phyloP scores from a whole-genome alignment of 2,329 filamentous ascomycete genomes.

The Sarocladium kiliense region DNA sequence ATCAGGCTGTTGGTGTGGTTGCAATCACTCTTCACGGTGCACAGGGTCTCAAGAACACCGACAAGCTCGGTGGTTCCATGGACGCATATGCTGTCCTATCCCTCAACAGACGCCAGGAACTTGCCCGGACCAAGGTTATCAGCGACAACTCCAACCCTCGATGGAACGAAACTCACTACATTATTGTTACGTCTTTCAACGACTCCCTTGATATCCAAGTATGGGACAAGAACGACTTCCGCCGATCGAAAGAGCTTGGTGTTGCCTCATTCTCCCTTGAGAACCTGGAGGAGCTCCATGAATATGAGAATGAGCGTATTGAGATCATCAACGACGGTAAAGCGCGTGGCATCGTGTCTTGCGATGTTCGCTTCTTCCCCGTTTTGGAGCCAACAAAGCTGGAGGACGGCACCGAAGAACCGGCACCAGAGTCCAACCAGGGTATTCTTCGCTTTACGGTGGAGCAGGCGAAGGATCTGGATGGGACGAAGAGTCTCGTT shows the following conservation, averaged over 20 bases:
- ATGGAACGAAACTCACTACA: slow-evolving; percentile 96
- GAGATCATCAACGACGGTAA: slow-evolving; percentile 84
- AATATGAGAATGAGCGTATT: slow-evolving; percentile 78
- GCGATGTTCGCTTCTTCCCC: slow-evolving; percentile 92
- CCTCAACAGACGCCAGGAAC: slow-evolving; percentile 73
- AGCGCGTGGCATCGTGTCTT: slow-evolving; percentile 70
- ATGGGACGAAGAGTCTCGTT: slow-evolving; percentile 85
- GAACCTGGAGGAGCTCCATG: slow-evolving; percentile 67
- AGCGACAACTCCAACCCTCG: slow-evolving; percentile 79
- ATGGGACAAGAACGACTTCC: slow-evolving; percentile 91
- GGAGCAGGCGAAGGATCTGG: slow-evolving; percentile 94
- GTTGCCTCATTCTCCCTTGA: slow-evolving; percentile 82
- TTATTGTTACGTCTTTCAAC: slow-evolving; percentile 87
- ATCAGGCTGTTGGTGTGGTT: slow-evolving; percentile 91
- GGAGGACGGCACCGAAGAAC: slow-evolving; percentile 71
- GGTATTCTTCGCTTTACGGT: slow-evolving; percentile 92
- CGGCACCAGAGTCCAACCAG: slow-evolving; percentile 83
- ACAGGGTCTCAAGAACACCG: slow-evolving; percentile 87
- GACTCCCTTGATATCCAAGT: slow-evolving; percentile 81
- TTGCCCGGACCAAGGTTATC: slow-evolving; percentile 85
- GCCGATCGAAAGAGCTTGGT: slow-evolving; percentile 95
- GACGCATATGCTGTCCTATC: slow-evolving; percentile 87
- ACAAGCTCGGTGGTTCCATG: slow-evolving; percentile 86
- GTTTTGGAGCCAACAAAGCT: slow-evolving; percentile 70
- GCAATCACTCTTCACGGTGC: slow-evolving; percentile 89